A percentile compares a stretch with the other conserved stretches of the same genome.
These are phyloP conservation scores for Chenopodium formosanum DNA, from an alignment of 148 eudicot species.

Conservation along the genomic window DNA sequence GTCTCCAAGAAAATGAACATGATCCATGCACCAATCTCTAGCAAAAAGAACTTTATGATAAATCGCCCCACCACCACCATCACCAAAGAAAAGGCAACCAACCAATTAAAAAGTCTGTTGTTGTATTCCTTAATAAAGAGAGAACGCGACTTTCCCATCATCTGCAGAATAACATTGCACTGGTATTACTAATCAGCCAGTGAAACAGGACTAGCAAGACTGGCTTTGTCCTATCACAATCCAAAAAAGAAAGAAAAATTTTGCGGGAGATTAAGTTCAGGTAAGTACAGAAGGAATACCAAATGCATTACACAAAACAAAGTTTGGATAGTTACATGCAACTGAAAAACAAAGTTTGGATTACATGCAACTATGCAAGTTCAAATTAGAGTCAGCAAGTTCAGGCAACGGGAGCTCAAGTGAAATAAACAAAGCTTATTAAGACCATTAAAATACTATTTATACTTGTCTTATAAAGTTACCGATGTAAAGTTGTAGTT, in stretches of 20 bases:
- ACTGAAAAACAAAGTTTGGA: too few relatives aligned
- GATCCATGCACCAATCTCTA: slow-evolving; percentile 95
- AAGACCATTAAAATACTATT: too few relatives aligned
- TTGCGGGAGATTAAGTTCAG: not conserved
- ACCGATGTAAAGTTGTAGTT: too few relatives aligned
- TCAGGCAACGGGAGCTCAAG: not conserved
- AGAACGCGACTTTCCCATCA: slow-evolving; percentile 85
- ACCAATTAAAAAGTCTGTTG: slow-evolving; percentile 91
- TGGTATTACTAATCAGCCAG: not conserved
- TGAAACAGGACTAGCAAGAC: not conserved
- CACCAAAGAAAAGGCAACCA: slow-evolving; percentile 87
- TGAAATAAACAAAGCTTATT: not conserved
- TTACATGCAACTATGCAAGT: too few relatives aligned
- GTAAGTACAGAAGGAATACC: not conserved
- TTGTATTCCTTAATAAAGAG: slow-evolving; percentile 91
- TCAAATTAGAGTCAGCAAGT: not conserved
- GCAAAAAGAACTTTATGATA: slow-evolving; percentile 68
- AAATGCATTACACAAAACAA: not conserved
- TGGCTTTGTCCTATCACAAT: not conserved
- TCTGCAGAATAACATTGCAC: slow-evolving; percentile 49
- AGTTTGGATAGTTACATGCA: not conserved
- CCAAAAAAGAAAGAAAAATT: too few relatives aligned
- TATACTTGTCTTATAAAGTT: not conserved
- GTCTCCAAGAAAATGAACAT: slow-evolving; percentile 96
- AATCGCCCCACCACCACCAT: slow-evolving; percentile 95